These are phyloP conservation scores for Phaeosphaeria sp. DNA, from an alignment of 2,329 filamentous ascomycete species.

Conservation along the genomic window DNA sequence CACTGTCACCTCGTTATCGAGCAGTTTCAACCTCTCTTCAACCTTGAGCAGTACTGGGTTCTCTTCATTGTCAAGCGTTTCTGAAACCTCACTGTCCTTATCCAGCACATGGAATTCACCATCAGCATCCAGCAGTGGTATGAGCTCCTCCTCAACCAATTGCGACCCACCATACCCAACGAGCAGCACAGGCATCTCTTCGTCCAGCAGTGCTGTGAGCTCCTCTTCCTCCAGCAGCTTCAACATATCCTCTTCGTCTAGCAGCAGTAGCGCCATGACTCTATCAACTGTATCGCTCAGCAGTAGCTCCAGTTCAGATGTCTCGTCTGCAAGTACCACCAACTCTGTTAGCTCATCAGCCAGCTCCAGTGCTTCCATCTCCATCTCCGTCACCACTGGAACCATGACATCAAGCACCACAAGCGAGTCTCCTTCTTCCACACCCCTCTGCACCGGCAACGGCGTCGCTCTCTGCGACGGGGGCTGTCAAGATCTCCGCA, in stretches of 20 bases:
- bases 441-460: constrained; percentile 19
- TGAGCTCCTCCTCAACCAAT: not conserved
- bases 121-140: not conserved
- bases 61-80: not conserved
- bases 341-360: not conserved
- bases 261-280: not conserved
- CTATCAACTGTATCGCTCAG: not conserved
- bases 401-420: constrained; percentile 5
- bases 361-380: not conserved
- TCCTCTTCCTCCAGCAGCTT: constrained; percentile 5
- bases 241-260: not conserved
- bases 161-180: not conserved
- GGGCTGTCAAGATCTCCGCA: constrained; percentile 30
- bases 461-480: constrained; percentile 26
- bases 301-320: not conserved
- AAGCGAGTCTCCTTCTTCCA: constrained; percentile 3
- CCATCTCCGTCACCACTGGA: not conserved
- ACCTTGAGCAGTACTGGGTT: not conserved
- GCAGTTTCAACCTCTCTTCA: not conserved
- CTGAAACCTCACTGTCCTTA: not conserved
- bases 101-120: not conserved
- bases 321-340: not conserved
- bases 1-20: not conserved
- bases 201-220: not conserved
- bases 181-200: not conserved